Percentiles rank a stretch among this genome's conserved stretches.
Evolutionary conservation across 73 alveolate species (phyloP).

Genomic region (Paramecium biaurelia): DNA sequence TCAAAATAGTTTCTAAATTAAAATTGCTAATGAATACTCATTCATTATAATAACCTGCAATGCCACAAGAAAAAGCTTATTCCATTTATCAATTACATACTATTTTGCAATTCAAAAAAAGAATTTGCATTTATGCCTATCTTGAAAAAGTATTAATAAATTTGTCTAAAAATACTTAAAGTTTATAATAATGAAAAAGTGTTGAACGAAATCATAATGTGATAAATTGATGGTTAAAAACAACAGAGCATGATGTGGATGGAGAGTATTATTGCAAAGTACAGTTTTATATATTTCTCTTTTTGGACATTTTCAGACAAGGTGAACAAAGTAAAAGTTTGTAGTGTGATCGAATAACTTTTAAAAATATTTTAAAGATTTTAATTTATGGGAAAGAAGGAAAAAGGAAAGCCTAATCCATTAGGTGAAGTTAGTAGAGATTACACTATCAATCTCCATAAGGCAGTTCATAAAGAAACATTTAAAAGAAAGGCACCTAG

Average conservation of each 20-base stretch:
- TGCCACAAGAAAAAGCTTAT: not conserved
- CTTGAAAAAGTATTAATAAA: not conserved
- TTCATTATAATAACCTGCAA: not conserved
- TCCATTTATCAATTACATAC: not conserved
- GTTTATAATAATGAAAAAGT: not conserved
- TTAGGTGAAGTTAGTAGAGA: constrained; percentile 83
- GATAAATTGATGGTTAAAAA: not conserved
- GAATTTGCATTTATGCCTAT: not conserved
- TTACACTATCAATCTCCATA: constrained; percentile 89
- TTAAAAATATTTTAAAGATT: not conserved
- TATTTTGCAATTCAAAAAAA: not conserved
- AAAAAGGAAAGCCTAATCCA: constrained; percentile 55
- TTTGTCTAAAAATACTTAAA: not conserved
- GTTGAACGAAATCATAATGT: not conserved
- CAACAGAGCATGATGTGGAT: not conserved
- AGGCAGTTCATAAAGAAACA: constrained; percentile 86
- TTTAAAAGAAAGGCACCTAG: constrained; percentile 96
- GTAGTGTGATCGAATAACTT: not conserved
- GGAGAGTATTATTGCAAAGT: no score
- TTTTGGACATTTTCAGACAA: not conserved
- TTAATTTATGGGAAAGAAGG: constrained; percentile 33
- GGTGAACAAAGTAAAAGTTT: not conserved
- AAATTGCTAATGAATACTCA: not conserved
- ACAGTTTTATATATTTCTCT: no score
- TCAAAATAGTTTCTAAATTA: not conserved